These are phyloP conservation scores for Pittosporum tobira DNA, from an alignment of 129 eudicot genomes.

Conservation along the genomic window DNA sequence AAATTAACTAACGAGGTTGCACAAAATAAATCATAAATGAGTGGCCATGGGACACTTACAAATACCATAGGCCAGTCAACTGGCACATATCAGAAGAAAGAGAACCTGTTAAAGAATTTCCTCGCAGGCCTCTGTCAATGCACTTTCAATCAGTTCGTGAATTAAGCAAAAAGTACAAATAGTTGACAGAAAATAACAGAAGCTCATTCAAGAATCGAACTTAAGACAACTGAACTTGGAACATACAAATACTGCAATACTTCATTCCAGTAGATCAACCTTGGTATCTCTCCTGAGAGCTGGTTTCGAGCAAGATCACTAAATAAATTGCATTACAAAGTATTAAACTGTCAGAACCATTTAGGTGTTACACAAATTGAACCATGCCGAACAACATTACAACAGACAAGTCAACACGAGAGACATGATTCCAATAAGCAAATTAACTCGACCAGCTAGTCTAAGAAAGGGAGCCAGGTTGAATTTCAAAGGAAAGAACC, in stretches of 20 bases:
- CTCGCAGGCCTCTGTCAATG: constrained; percentile 56
- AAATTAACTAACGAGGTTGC: not conserved
- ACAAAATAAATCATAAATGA: not conserved
- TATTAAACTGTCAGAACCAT: not conserved
- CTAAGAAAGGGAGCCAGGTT: too few species aligned
- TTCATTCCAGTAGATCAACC: constrained; percentile 86
- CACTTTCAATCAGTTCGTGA: not conserved
- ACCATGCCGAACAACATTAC: too few species aligned
- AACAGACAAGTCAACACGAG: too few species aligned
- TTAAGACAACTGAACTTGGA: not conserved
- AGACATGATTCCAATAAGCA: too few species aligned
- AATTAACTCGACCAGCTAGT: too few species aligned
- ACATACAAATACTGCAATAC: constrained; percentile 81
- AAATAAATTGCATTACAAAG: not conserved
- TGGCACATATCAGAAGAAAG: constrained; percentile 91
- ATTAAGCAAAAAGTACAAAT: not conserved
- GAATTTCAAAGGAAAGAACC: too few species aligned
- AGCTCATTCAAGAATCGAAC: not conserved
- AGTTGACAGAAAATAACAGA: not conserved
- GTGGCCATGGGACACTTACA: constrained; percentile 34
- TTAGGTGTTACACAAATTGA: not conserved
- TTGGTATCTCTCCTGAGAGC: constrained; percentile 72
- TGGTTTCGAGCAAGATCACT: constrained; percentile 81
- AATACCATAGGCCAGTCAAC: constrained; percentile 87
- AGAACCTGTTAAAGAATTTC: constrained; percentile 59